A percentile compares a stretch with the other conserved stretches of the same genome.
Conservation (phyloP, 768 basidiomycete genomes). For the Lactarius akahatsu region DNA sequence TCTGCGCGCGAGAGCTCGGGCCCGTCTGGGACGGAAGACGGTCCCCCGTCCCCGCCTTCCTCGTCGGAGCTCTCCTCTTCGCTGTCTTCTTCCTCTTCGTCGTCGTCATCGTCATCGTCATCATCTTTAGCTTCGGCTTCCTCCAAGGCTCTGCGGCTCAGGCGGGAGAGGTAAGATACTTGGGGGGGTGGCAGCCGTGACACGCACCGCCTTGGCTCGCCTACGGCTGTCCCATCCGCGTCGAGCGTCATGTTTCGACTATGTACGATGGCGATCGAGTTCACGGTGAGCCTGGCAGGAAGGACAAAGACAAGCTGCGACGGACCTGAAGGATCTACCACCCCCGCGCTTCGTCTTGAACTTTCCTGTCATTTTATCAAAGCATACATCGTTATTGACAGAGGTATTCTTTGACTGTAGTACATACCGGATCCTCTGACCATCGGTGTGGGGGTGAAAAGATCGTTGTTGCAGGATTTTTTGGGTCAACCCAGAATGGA, state of each 20-base stretch:
- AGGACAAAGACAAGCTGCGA: neutral
- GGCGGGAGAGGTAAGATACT: neutral
- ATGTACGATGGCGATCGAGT: conserved; percentile 25
- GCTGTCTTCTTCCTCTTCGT: conserved; percentile 41
- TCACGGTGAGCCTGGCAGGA: conserved; percentile 12
- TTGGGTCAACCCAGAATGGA: neutral
- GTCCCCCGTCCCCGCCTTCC: conserved; percentile 34
- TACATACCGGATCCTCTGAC: conserved; percentile 12
- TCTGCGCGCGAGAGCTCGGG: conserved; percentile 70
- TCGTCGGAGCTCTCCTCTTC: conserved; percentile 38
- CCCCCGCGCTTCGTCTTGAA: conserved; percentile 46
- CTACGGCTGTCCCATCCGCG: conserved; percentile 35
- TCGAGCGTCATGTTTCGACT: conserved; percentile 31
- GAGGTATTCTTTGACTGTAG: conserved; percentile 4
- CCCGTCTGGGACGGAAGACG: conserved; percentile 35
- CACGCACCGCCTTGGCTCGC: conserved; percentile 29
- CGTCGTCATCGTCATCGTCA: neutral
- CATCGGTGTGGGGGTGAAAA: conserved; percentile 8
- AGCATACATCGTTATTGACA: neutral
- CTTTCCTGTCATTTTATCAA: conserved; percentile 35
- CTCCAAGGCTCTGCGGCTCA: conserved; percentile 25
- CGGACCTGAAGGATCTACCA: conserved; percentile 43
- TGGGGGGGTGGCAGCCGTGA: neutral
- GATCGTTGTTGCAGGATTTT: neutral
- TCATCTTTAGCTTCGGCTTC: conserved; percentile 39